Conservation (phyloP, 345 rosid species). For the Dipteronia dyeriana region DNA sequence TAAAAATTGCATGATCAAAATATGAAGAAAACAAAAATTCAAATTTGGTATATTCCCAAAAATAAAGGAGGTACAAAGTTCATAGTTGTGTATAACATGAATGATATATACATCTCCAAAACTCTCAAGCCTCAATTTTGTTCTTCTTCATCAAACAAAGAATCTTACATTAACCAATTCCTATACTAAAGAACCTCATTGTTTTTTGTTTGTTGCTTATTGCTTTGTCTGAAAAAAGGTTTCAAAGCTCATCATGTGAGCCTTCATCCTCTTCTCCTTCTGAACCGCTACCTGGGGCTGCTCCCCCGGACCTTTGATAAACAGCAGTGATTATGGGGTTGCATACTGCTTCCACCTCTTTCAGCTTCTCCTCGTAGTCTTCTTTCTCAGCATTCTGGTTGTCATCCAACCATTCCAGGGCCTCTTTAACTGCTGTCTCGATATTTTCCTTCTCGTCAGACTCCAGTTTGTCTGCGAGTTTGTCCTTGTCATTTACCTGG, state of each 20-base stretch:
- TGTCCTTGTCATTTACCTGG: slow-evolving; percentile 24
- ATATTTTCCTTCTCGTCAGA: slow-evolving; percentile 36
- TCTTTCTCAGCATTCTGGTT: slow-evolving; percentile 34
- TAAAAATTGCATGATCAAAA: too few relatives aligned
- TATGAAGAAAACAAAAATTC: too few relatives aligned
- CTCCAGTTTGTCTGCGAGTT: slow-evolving; percentile 29
- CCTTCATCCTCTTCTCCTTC: background rate
- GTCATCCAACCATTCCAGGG: slow-evolving; percentile 26
- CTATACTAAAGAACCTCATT: background rate
- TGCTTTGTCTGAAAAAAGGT: background rate
- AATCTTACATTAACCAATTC: background rate
- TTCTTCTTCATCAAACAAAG: background rate
- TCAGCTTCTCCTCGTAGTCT: slow-evolving; percentile 20
- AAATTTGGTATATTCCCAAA: background rate
- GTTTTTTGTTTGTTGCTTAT: background rate
- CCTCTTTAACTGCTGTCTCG: slow-evolving; percentile 23
- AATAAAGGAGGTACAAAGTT: background rate
- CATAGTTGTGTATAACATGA: background rate
- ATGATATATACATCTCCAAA: background rate
- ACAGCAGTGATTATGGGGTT: slow-evolving; percentile 22
- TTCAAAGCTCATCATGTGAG: background rate
- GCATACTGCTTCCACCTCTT: slow-evolving; percentile 37
- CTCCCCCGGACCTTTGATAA: background rate
- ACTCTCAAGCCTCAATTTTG: background rate
- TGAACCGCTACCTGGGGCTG: background rate